Percentiles rank a stretch among this genome's conserved stretches.
Evolutionary conservation across 345 rosid species (phyloP).

Genomic region (Arabidopsis thaliana): TAIR10.1 NC_003071.7:7750501-7751000

Average conservation of each 20-base stretch:
- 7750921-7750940: constrained; percentile 30
- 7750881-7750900: constrained; percentile 36
- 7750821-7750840: constrained; percentile 33
- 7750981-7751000: constrained; percentile 14
- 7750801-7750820: constrained; percentile 42
- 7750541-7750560: background rate
- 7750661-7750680: background rate
- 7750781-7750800: constrained; percentile 39
- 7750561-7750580: background rate
- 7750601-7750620: background rate
- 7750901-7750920: constrained; percentile 21
- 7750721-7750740: constrained; percentile 31
- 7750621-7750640: background rate
- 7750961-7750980: constrained; percentile 7
- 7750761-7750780: constrained; percentile 33
- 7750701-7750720: background rate
- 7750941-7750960: constrained; percentile 26
- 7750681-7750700: background rate
- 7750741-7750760: constrained; percentile 39
- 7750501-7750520: background rate
- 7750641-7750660: background rate
- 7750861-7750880: constrained; percentile 43
- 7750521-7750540: background rate
- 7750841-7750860: constrained; percentile 39
- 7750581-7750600: background rate